Base-by-base conservation (phyloP, 192 early-diverging fungal genomes). In the Podila minutissima region DNA sequence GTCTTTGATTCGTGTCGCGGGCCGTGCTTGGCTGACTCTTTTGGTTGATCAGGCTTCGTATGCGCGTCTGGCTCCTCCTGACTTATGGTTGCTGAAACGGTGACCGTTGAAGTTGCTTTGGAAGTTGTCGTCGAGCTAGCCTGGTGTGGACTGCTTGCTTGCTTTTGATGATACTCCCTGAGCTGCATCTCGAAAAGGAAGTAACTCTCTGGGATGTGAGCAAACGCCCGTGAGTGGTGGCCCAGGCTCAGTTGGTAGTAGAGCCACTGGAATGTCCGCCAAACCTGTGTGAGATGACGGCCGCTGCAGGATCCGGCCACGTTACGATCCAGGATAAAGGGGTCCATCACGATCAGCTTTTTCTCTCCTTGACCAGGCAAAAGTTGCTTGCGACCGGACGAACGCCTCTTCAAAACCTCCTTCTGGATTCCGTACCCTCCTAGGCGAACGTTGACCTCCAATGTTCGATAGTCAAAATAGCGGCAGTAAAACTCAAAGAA, bases 271-370 rank as follows among this genome's bases (percentile, higher is more conserved):
- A 81, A 81, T 19, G 68, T 63, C 26, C 7, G 53, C 77, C 77
- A 81, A 8, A 81, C 77, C 13, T 62, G 61, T 2, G 12, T 19
- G 35, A 81, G 51, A 29, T 81, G 49, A 9, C 67, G 51, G 2
- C 66, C 57, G 2, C 19, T 50, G 58, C 77, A 81, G 20, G 71
- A 35, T 8, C 69, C 69, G 2, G 66, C 60, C 0, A 81, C 77
- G 22, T 81, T 81, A 13, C 77, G 66, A 33, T 81, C 77, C 5
- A 19, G 59, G 35, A 81, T 81, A 55, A 81, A 81, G 3, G 77
- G 77, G 51, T 81, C 77, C 69, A 73, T 81, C 15, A 81, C 71
- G n/a, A 81, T 22, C 62, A 81, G 58, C n/a, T 69, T 68, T 26
- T 68, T 67, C 28, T 73, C 77, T 8, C 77, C 77, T 33, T 58